Conservation (phyloP, 208 protist genomes). For the Balamuthia mandrillaris region DNA sequence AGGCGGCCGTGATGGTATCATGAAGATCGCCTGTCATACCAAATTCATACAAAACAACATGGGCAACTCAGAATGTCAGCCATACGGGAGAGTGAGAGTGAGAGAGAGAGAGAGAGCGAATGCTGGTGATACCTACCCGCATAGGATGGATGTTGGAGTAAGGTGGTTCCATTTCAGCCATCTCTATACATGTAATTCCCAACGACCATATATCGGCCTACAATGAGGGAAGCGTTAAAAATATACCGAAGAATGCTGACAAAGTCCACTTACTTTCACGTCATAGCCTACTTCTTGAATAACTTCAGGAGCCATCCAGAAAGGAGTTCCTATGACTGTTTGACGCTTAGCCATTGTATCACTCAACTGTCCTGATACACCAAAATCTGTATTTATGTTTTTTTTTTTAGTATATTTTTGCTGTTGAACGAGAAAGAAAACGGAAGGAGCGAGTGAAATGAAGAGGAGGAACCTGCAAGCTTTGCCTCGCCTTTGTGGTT, state of each 20-base stretch:
- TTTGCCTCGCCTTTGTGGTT: slow-evolving; percentile 58
- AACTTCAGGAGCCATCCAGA: slow-evolving; percentile 69
- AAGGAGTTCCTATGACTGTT: slow-evolving; percentile 71
- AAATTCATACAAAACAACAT: neutral
- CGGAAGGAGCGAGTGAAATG: neutral
- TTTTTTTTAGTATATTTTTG: slow-evolving; percentile 15
- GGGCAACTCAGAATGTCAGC: neutral
- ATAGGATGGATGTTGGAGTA: slow-evolving; percentile 83
- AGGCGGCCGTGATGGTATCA: slow-evolving; percentile 59
- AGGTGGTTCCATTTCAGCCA: slow-evolving; percentile 89
- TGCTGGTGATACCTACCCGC: slow-evolving; percentile 59
- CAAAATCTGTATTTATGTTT: slow-evolving; percentile 64
- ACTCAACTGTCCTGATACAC: slow-evolving; percentile 79
- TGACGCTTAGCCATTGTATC: slow-evolving; percentile 76
- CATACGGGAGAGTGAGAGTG: slow-evolving; percentile 42
- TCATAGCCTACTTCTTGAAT: slow-evolving; percentile 30
- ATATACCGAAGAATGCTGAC: no score
- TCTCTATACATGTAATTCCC: slow-evolving; percentile 92
- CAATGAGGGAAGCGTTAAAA: neutral
- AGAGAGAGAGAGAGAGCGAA: slow-evolving; percentile 55
- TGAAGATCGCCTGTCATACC: slow-evolving; percentile 55
- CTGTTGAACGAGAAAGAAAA: neutral
- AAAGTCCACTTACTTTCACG: no score
- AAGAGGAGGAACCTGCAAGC: slow-evolving; percentile 39
- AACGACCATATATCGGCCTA: slow-evolving; percentile 91